Evolutionary conservation across 2,329 filamentous ascomycete species (phyloP).

Genomic region (Aspergillus novoparasiticus): DNA sequence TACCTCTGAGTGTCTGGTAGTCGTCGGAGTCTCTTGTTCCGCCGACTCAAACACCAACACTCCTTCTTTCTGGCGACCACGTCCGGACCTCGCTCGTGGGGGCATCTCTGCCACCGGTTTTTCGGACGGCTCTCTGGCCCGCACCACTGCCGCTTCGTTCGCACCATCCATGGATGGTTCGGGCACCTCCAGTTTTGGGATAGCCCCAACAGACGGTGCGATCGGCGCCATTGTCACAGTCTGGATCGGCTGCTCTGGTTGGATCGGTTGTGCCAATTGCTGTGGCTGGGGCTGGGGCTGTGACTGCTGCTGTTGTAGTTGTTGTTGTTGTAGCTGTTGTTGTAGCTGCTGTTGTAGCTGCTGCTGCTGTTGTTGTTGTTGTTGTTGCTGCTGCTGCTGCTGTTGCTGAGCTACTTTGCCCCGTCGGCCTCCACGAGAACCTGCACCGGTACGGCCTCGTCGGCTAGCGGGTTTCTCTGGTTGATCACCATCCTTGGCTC

Average conservation of each 20-base stretch:
- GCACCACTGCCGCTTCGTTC: constrained; percentile 20
- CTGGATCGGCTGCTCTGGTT: constrained; percentile 14
- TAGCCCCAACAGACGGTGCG: constrained; percentile 23
- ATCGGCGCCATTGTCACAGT: constrained; percentile 7
- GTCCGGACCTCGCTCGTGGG: constrained; percentile 30
- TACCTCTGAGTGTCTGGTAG: constrained; percentile 29
- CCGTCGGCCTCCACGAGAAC: constrained; percentile 38
- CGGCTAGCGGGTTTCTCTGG: constrained; percentile 37
- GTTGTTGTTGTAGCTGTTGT: constrained; percentile 20
- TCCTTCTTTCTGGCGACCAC: constrained; percentile 36
- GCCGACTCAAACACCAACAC: constrained; percentile 40
- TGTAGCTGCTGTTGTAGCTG: constrained; percentile 21
- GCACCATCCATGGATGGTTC: constrained; percentile 23
- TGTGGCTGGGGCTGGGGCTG: constrained; percentile 21
- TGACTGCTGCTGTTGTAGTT: constrained; percentile 22
- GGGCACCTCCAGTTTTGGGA: constrained; percentile 29
- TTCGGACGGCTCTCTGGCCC: constrained; percentile 32
- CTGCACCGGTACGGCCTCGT: constrained; percentile 36
- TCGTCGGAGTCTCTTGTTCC: constrained; percentile 30
- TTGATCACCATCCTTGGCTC: constrained; percentile 38
- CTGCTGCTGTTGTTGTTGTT: constrained; percentile 17
- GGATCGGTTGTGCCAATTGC: constrained; percentile 18
- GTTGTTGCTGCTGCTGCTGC: constrained; percentile 22
- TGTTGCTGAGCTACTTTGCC: constrained; percentile 37
- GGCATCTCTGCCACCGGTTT: constrained; percentile 26